These are phyloP conservation scores for Juglanconis oblonga DNA, from an alignment of 2,329 filamentous ascomycete genomes.

Conservation along the genomic window DNA sequence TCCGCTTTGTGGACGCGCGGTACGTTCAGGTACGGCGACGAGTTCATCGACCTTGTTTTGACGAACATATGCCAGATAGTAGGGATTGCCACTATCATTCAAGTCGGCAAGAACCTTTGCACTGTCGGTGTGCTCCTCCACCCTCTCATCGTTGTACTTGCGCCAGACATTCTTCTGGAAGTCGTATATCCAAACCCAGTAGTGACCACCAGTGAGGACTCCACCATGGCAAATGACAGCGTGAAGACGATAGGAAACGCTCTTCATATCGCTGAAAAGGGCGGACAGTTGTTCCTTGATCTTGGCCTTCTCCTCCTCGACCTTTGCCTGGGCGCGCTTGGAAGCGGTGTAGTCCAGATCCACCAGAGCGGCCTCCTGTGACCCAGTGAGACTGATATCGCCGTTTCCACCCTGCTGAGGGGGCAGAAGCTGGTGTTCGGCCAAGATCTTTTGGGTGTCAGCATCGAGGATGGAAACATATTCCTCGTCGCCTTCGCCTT, in stretches of 20 bases:
- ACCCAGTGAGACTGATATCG: neutral
- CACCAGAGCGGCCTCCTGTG: neutral
- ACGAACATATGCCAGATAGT: slow-evolving; percentile 34
- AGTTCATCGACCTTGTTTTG: slow-evolving; percentile 25
- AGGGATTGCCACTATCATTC: slow-evolving; percentile 67
- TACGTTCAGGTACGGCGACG: slow-evolving; percentile 25
- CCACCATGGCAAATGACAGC: slow-evolving; percentile 91
- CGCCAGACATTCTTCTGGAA: slow-evolving; percentile 80
- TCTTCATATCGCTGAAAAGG: slow-evolving; percentile 62
- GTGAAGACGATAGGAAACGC: slow-evolving; percentile 77
- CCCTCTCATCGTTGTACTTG: slow-evolving; percentile 87
- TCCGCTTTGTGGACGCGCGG: neutral
- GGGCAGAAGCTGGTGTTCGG: slow-evolving; percentile 31
- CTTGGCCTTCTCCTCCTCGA: slow-evolving; percentile 2
- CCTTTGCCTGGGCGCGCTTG: slow-evolving; percentile 4
- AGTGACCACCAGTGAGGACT: slow-evolving; percentile 73
- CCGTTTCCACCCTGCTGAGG: neutral
- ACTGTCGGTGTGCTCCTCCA: slow-evolving; percentile 65
- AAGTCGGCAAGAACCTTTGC: slow-evolving; percentile 67
- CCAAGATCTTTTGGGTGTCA: slow-evolving; percentile 26
- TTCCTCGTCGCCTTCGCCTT: slow-evolving; percentile 13
- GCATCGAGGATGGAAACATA: slow-evolving; percentile 20
- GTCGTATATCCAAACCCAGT: slow-evolving; percentile 96
- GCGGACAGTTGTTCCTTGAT: slow-evolving; percentile 32
- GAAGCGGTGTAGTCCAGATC: slow-evolving; percentile 6